Evolutionary conservation across 2,329 filamentous ascomycete species (phyloP).

Genomic region (Zopfia rhizophila): DNA sequence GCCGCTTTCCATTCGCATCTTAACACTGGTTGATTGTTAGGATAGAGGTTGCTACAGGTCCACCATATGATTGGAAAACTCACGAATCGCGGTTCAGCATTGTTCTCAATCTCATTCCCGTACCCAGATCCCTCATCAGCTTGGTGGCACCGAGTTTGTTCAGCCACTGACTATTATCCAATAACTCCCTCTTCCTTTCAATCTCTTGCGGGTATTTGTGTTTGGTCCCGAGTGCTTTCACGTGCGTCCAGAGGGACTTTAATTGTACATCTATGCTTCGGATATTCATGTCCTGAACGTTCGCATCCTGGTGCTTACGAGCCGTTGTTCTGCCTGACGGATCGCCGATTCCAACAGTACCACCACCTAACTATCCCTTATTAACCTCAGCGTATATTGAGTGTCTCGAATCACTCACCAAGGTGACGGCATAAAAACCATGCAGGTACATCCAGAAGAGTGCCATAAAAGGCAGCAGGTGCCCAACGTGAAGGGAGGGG

Average conservation of each 20-base stretch:
- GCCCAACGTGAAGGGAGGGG: slow-evolving; percentile 80
- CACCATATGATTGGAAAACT: slow-evolving; percentile 52
- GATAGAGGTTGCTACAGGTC: neutral
- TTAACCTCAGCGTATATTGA: slow-evolving; percentile 32
- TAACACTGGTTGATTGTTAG: slow-evolving; percentile 66
- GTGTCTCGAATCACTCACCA: slow-evolving; percentile 55
- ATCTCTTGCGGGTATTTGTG: slow-evolving; percentile 72
- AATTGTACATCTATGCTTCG: slow-evolving; percentile 76
- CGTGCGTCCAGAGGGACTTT: slow-evolving; percentile 77
- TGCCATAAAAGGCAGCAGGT: slow-evolving; percentile 83
- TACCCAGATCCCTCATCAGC: slow-evolving; percentile 78
- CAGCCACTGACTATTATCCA: slow-evolving; percentile 90
- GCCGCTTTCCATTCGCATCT: slow-evolving; percentile 82
- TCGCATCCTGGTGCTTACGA: slow-evolving; percentile 64
- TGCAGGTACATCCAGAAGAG: slow-evolving; percentile 86
- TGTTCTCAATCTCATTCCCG: slow-evolving; percentile 78
- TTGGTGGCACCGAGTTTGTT: slow-evolving; percentile 76
- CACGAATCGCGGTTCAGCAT: slow-evolving; percentile 91
- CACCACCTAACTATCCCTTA: slow-evolving; percentile 68
- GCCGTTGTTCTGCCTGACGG: slow-evolving; percentile 75
- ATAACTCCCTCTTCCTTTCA: slow-evolving; percentile 73
- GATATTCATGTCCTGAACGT: slow-evolving; percentile 70
- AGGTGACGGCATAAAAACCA: slow-evolving; percentile 73
- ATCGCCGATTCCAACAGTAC: slow-evolving; percentile 82
- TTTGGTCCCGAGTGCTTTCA: slow-evolving; percentile 71